A percentile compares a stretch with the other conserved stretches of the same genome.
Evolutionary conservation across 306 rosid species (phyloP).

Genomic region (Geum urbanum): DNA sequence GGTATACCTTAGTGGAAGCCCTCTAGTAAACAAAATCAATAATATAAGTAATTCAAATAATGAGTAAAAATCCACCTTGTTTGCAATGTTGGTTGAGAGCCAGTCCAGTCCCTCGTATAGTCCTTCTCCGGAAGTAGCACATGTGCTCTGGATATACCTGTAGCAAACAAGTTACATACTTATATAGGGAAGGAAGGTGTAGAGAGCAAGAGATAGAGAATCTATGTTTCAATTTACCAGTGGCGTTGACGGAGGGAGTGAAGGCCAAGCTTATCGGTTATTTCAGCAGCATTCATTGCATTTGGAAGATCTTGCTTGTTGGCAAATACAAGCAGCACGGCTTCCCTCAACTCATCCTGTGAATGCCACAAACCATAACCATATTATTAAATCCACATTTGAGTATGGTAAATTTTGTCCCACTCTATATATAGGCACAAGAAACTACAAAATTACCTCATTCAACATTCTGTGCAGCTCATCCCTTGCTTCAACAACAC

Average conservation of each 20-base stretch:
- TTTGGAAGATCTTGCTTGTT: constrained; percentile 94
- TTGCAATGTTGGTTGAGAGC: constrained; percentile 85
- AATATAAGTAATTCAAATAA: neutral
- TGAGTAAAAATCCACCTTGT: constrained; percentile 42
- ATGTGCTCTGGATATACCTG: constrained; percentile 92
- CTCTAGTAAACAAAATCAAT: neutral
- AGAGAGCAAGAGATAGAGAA: neutral
- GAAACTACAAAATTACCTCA: constrained; percentile 42
- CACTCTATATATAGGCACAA: neutral
- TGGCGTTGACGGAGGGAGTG: constrained; percentile 90
- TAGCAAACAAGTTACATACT: neutral
- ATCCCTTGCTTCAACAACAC: constrained; percentile 84
- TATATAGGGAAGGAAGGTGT: neutral
- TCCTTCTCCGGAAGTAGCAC: constrained; percentile 88
- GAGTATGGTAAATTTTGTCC: neutral
- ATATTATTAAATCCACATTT: neutral
- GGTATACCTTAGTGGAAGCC: too few species aligned
- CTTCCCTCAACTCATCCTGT: constrained; percentile 86
- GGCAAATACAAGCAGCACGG: constrained; percentile 81
- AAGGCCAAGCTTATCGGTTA: constrained; percentile 82
- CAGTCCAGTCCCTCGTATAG: constrained; percentile 84
- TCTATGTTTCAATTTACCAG: constrained; percentile 41
- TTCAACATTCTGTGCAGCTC: constrained; percentile 86
- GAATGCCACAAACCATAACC: constrained; percentile 17
- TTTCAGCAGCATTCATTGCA: constrained; percentile 93